These are phyloP conservation scores for Plasmopara viticola DNA, from an alignment of 352 stramenopile species.

Conservation along the genomic window DNA sequence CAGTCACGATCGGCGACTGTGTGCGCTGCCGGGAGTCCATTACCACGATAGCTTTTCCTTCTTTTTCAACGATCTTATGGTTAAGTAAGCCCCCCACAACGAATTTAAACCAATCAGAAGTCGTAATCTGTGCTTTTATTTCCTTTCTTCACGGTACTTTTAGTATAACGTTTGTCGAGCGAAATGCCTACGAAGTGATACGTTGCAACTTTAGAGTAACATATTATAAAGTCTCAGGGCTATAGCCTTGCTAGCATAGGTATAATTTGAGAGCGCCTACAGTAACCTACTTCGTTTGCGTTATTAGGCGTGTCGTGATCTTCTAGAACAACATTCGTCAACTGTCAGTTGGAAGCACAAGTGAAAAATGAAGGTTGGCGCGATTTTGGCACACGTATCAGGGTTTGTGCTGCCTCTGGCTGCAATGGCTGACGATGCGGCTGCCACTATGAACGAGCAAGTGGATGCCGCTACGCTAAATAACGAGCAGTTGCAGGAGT, in stretches of 20 bases:
- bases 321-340: constrained; percentile 22
- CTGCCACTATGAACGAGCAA: constrained; percentile 3
- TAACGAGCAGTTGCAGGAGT: constrained; percentile 42
- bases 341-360: constrained; percentile 1
- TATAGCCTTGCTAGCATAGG: not conserved
- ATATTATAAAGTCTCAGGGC: not conserved
- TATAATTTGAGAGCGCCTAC: too few species aligned
- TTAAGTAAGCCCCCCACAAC: constrained; percentile 7
- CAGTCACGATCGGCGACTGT: constrained; percentile 95
- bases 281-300: too few species aligned
- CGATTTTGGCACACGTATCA: constrained; percentile 33
- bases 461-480: constrained; percentile 17
- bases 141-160: not conserved
- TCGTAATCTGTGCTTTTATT: not conserved
- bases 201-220: not conserved
- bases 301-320: not conserved
- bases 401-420: constrained; percentile 36
- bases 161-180: not conserved
- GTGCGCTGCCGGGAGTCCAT: constrained; percentile 78
- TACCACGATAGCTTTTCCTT: not conserved
- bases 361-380: constrained; percentile 48
- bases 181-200: not conserved
- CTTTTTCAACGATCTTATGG: constrained; percentile 27
- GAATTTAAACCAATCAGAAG: not conserved
- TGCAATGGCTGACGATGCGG: constrained; percentile 13